Evolutionary conservation across 305 asterid genomes (phyloP), one percentile per base, ranked within the genome.

Genomic region (Ajuga reptans): DNA sequence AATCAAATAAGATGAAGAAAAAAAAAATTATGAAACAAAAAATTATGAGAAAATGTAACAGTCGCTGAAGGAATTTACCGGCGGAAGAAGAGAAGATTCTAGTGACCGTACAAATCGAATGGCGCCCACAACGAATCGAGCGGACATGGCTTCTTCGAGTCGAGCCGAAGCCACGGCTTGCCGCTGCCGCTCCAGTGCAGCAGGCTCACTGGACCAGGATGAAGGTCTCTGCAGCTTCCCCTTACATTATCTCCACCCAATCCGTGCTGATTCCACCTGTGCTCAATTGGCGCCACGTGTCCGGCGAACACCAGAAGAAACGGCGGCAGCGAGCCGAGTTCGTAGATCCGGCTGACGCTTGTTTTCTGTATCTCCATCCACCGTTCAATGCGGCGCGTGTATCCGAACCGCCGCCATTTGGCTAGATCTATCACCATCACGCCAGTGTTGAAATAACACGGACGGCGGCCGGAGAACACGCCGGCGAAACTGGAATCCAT

Each of bases 131-230:
- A 58, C 2, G 84, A 64, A 75, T 92, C 98, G 37, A 92, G 87
- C 6, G 97, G 98, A 47, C 97, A 92, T 41, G 95, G 94, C 70
- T 79, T 81, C 81, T 72, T 80, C 0, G 96, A 81, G 78, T 87
- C 98, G 24, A 92, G 96, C 64, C 98, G 85, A 8, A 82, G 80
- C 98, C 98, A 92, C 41, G 98, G 98, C 84, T 92, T 92, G 47
- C 98, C 97, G 70, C 89, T 81, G 45, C 98, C 97, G 78, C 97
- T 90, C 98, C 98, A 92, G 83, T 92, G 98, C 24, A 92, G 95
- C 6, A 90, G 81, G 79, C 98, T 92, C 71, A 92, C 97, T 17
- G 97, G 87, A n/a, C 98, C 98, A 0, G 95, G 80, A 36, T 92
- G 98, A 14, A 92, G 91, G 72, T 90, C 85, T 69, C 98, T 84